Conservation (phyloP, 768 basidiomycete species). For the Phaeotremella fagi region DNA sequence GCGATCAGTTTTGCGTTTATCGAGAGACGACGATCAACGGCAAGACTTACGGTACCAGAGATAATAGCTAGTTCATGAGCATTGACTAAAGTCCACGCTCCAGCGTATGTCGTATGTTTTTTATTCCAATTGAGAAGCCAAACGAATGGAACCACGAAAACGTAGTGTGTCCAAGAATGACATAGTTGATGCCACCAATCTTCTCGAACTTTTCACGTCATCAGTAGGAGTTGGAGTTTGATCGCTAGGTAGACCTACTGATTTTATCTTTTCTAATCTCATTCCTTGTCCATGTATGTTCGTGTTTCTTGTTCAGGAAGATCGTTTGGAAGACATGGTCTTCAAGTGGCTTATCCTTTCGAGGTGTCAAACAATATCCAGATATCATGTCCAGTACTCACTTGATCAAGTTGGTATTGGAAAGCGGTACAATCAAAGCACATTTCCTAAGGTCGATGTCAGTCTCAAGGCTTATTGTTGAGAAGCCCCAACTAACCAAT, state of each 20-base stretch:
- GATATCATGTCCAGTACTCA: constrained; percentile 15
- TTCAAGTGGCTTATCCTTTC: constrained; percentile 40
- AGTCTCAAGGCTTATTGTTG: no score
- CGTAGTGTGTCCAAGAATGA: constrained; percentile 47
- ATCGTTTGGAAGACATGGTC: constrained; percentile 52
- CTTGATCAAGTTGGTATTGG: constrained; percentile 46
- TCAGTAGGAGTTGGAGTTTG: constrained; percentile 1
- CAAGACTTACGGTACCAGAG: constrained; percentile 25
- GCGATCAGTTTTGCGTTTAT: neutral
- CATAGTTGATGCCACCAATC: constrained; percentile 51
- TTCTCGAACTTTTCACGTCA: constrained; percentile 29
- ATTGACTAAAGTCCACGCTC: constrained; percentile 51
- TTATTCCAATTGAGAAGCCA: constrained; percentile 47
- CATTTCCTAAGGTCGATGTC: constrained; percentile 44
- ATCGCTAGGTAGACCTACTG: constrained; percentile 27
- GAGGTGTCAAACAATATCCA: neutral
- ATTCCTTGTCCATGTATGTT: constrained; percentile 47
- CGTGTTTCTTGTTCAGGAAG: constrained; percentile 51
- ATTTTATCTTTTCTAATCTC: constrained; percentile 51
- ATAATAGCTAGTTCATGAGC: constrained; percentile 49
- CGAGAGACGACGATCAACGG: neutral
- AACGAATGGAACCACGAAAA: constrained; percentile 49
- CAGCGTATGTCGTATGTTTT: constrained; percentile 48
- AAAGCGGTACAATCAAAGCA: constrained; percentile 46
- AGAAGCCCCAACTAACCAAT: constrained; percentile 23